Base-by-base conservation (phyloP, 495 filamentous ascomycete genomes). In the Lasiosphaeris hirsuta region DNA sequence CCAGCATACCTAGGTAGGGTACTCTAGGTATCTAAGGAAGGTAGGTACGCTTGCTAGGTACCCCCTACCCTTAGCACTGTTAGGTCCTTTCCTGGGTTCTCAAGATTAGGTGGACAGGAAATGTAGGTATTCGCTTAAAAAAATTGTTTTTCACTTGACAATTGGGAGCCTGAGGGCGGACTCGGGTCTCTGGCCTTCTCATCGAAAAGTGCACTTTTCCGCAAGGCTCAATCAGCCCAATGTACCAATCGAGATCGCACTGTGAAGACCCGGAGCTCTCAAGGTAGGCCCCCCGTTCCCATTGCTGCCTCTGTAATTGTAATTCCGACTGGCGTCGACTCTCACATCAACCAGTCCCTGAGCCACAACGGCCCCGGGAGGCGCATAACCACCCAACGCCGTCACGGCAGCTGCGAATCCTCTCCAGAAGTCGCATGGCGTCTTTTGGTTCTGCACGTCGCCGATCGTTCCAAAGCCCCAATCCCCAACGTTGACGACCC, bases 371-470 rank as follows among this genome's bases (percentile, higher is more conserved):
- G 59, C 62, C 7, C 59, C 65, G 0, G 68, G 70, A 0, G 70
- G 68, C 18, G 65, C 63, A 60, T 75, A 73, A 0, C 69, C 74
- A 8, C 74, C 73, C 30, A 69, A 19, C 37, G 56, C 63, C n/a
- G 70, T 76, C 10, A 72, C 66, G 0, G 66, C 69, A 38, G 63
- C 65, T 6, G 67, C 62, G 6, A 72, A 69, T 10, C 65, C 57
- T 37, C 56, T 61, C 74, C 72, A 75, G 51, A 76, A 76, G 0
- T 61, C 66, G 35, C 74, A 76, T 6, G 61, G 54, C n/a, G 56
- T 59, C 57, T 66, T 68, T 46, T 56, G 53, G 23, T 65, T 70
- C 63, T 73, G 63, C n/a, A 35, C 41, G 41, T 76, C 72, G 38
- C 50, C 63, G 13, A 73, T 60, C 4, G 66, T 61, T 10, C 57